Evolutionary conservation across 2,329 filamentous ascomycete genomes (phyloP), one percentile per base, ranked within the genome.

Genomic region (Penicillium sp.): DNA sequence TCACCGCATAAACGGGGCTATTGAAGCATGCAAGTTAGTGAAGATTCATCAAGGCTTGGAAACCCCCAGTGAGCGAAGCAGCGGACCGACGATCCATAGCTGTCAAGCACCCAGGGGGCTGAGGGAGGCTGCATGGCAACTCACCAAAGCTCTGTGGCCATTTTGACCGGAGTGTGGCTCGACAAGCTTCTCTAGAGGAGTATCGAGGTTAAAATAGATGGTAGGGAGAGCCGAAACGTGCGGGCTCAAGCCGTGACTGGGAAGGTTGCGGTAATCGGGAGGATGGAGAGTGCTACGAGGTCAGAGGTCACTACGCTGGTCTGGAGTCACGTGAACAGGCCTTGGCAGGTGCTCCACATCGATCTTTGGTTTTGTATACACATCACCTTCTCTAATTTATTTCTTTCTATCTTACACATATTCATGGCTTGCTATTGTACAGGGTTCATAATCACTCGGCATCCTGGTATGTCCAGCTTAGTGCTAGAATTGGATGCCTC

Each of bases 1-100:
- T 89, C 83, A 97, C 93, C 81, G 93, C 89, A 79, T 97, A 98
- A 69, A 95, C 91, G 77, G 91, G 91, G 79, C 91, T 98, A 65
- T 55, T 68, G 41, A 48, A 54, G 56, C 53, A 50, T 50, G 39
- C 13, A 40, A 20, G 46, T 67, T 52, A 68, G 63, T 43, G 50
- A 37, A 27, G 10, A 42, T 38, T 43, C 38, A 41, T 41, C 28
- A 40, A 38, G 43, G 28, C 24, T 23, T 37, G 13, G 18, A 31
- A 26, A 6, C 24, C 34, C 16, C 18, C 45, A 38, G 37, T 20
- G 41, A 32, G 11, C 45, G 32, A 44, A 37, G 44, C 42, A 49
- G 47, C 54, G 44, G 35, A 45, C 40, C 29, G 44, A 42, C 40
- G 38, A 42, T 45, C 40, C 35, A 62, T 61, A 62, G 65, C 58